Evolutionary conservation across 352 stramenopile genomes (phyloP).

Genomic region (Thraustochytrium sp.): DNA sequence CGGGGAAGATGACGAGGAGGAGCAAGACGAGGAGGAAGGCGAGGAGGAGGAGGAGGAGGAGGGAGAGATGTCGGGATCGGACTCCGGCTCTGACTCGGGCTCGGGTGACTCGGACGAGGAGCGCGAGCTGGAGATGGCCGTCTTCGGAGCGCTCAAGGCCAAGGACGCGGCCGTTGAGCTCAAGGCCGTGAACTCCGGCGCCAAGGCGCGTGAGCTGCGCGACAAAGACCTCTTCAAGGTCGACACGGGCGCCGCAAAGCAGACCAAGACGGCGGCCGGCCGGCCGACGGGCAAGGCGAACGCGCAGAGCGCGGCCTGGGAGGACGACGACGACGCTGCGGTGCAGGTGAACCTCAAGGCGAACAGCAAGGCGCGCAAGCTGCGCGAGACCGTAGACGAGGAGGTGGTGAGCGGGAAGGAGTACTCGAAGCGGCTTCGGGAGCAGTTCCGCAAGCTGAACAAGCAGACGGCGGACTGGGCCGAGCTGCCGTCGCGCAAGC

Average conservation of each 20-base stretch:
- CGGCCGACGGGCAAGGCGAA: neutral
- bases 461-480: constrained; percentile 12
- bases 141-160: neutral
- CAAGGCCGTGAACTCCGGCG: constrained; percentile 1
- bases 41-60: neutral
- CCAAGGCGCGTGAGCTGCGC: neutral
- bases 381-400: constrained; percentile 69
- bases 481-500: neutral
- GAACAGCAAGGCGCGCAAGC: constrained; percentile 66
- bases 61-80: neutral
- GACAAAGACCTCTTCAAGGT: neutral
- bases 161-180: neutral
- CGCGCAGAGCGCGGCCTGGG: constrained; percentile 62
- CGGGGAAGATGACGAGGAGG: neutral
- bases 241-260: neutral
- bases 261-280: neutral
- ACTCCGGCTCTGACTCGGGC: neutral
- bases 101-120: neutral
- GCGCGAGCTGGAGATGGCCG: neutral
- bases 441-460: constrained; percentile 58
- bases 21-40: neutral
- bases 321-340: constrained; percentile 73
- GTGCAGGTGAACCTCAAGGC: constrained; percentile 66
- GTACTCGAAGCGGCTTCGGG: constrained; percentile 66
- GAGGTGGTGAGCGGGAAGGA: constrained; percentile 63